These are phyloP conservation scores for Penicillium parvum DNA, from an alignment of 495 filamentous ascomycete species.

Conservation along the genomic window DNA sequence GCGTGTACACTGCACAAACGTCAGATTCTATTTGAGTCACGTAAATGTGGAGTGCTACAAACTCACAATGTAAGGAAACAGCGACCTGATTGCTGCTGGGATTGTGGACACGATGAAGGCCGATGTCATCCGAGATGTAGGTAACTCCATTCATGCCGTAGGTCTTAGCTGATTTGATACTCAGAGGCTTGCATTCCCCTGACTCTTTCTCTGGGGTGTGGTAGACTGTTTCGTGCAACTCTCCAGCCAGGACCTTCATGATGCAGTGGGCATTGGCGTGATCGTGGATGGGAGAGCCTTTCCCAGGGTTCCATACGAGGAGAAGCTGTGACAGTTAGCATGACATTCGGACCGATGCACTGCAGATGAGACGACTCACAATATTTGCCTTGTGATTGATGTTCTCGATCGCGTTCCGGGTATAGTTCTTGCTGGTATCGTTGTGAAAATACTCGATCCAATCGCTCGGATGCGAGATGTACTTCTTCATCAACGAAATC, in stretches of 20 bases:
- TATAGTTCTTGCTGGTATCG: slow-evolving; percentile 37
- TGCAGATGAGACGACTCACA: too few species aligned
- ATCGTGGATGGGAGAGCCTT: slow-evolving; percentile 78
- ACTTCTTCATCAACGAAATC: slow-evolving; percentile 28
- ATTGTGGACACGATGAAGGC: slow-evolving; percentile 78
- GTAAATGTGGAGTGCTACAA: neutral
- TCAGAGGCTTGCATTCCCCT: slow-evolving; percentile 14
- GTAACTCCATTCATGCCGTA: slow-evolving; percentile 56
- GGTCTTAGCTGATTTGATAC: slow-evolving; percentile 24
- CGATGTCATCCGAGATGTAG: slow-evolving; percentile 78
- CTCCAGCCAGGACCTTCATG: slow-evolving; percentile 53
- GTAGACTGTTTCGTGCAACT: slow-evolving; percentile 71
- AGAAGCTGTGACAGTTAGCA: slow-evolving; percentile 55
- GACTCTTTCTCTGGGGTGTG: slow-evolving; percentile 50
- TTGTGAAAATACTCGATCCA: slow-evolving; percentile 33
- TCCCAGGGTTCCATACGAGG: slow-evolving; percentile 83
- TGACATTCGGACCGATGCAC: too few species aligned
- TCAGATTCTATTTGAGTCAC: neutral
- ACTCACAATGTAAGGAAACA: slow-evolving; percentile 76
- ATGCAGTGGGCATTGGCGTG: slow-evolving; percentile 77
- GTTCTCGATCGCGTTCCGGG: slow-evolving; percentile 35
- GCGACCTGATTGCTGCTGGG: slow-evolving; percentile 61
- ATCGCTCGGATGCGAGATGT: slow-evolving; percentile 29
- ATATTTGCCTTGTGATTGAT: slow-evolving; percentile 38
- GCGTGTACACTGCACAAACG: slow-evolving; percentile 20